Evolutionary conservation across 108 stramenopile species (phyloP).

Genomic region (Poteriospumella lacustris): DNA sequence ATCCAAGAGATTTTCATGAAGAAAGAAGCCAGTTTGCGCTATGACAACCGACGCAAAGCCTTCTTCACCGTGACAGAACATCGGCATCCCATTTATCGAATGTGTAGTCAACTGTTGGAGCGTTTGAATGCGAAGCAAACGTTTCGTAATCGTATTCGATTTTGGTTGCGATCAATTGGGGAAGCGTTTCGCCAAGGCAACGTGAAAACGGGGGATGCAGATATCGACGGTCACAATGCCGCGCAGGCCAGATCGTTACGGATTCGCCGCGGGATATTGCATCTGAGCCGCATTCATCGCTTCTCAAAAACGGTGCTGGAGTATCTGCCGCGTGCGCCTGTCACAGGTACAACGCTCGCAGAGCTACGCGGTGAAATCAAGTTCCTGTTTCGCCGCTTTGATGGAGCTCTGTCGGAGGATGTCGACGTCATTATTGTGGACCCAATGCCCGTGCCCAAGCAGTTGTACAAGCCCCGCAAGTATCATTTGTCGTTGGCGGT

Average conservation of each 20-base stretch:
- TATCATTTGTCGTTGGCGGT: constrained; percentile 48
- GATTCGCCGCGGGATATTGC: background rate
- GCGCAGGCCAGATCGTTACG: constrained; percentile 39
- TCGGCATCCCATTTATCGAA: constrained; percentile 62
- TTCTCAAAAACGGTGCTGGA: background rate
- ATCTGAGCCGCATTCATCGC: background rate
- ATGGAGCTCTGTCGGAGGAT: background rate
- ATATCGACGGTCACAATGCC: background rate
- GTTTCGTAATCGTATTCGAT: constrained; percentile 36
- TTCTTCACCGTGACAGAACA: constrained; percentile 54
- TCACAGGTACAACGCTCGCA: background rate
- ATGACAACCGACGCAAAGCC: constrained; percentile 45
- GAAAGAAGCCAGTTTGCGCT: constrained; percentile 48
- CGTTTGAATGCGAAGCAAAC: constrained; percentile 49
- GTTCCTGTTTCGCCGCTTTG: background rate
- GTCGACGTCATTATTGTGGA: constrained; percentile 28
- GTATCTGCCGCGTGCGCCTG: constrained; percentile 29
- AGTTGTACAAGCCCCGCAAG: constrained; percentile 46
- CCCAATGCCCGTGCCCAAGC: constrained; percentile 49
- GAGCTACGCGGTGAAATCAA: background rate
- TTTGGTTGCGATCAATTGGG: constrained; percentile 55
- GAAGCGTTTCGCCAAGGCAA: constrained; percentile 44
- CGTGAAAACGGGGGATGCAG: background rate
- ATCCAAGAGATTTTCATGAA: constrained; percentile 60
- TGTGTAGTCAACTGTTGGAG: constrained; percentile 43